Conservation (phyloP, 306 rosid genomes). For the Amphicarpaea edgeworthii region DNA sequence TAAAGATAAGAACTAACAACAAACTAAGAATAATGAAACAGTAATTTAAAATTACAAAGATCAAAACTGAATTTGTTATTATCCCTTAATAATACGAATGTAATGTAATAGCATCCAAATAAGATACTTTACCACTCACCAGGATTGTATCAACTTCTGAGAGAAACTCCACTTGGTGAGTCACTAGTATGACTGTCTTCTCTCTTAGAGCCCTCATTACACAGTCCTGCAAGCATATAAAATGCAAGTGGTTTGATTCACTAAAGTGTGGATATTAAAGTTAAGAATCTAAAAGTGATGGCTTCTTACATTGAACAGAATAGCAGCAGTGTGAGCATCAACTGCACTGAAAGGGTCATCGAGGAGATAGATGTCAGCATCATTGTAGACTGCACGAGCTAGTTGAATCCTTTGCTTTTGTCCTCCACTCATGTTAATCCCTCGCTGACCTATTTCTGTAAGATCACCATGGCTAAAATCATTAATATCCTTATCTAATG, state of each 20-base stretch:
- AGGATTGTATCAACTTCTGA: slow-evolving; percentile 69
- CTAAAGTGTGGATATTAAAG: neutral
- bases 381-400: slow-evolving; percentile 82
- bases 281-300: neutral
- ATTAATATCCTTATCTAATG: slow-evolving; percentile 70
- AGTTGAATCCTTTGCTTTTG: slow-evolving; percentile 91
- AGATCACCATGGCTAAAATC: slow-evolving; percentile 79
- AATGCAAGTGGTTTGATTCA: slow-evolving; percentile 30
- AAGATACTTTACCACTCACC: slow-evolving; percentile 66
- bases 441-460: slow-evolving; percentile 91
- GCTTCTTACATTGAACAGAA: slow-evolving; percentile 64
- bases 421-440: slow-evolving; percentile 92
- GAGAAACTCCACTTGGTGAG: slow-evolving; percentile 90
- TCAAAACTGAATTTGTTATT: no score
- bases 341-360: slow-evolving; percentile 94
- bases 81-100: no score
- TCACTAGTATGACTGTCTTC: slow-evolving; percentile 79
- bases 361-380: slow-evolving; percentile 78
- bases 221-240: slow-evolving; percentile 65
- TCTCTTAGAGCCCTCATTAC: slow-evolving; percentile 65
- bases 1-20: no score
- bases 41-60: no score
- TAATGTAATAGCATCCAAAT: neutral
- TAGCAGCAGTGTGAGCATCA: slow-evolving; percentile 80
- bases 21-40: no score